A percentile compares a stretch with the other conserved stretches of the same genome.
Conservation (phyloP, 2,329 filamentous ascomycete genomes). For the Hirsutella rhossiliensis region DNA sequence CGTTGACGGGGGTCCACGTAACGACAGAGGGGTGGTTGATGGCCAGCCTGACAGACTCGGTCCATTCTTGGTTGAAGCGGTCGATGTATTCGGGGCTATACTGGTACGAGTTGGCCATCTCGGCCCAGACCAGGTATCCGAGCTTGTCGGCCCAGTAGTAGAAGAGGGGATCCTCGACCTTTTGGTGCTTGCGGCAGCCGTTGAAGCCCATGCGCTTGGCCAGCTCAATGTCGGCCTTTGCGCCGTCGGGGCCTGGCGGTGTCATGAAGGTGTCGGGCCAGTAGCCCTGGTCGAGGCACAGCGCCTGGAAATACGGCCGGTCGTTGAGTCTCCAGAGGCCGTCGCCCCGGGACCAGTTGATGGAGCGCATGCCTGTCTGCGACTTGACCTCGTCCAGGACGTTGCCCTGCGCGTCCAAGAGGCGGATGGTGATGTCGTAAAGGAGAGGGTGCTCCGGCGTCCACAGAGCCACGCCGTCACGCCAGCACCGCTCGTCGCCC, state of each 20-base stretch:
- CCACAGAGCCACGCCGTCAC: slow-evolving; percentile 47
- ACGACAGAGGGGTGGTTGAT: slow-evolving; percentile 54
- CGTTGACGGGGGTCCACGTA: slow-evolving; percentile 55
- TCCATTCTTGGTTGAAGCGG: slow-evolving; percentile 53
- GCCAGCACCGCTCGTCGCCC: slow-evolving; percentile 30
- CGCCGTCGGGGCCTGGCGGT: slow-evolving; percentile 32
- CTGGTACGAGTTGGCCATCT: slow-evolving; percentile 53
- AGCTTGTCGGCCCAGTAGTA: slow-evolving; percentile 49
- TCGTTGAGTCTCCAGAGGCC: slow-evolving; percentile 47
- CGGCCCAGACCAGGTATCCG: slow-evolving; percentile 51
- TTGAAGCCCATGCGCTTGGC: slow-evolving; percentile 52
- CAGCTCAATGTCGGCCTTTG: slow-evolving; percentile 41
- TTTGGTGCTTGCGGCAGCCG: slow-evolving; percentile 53
- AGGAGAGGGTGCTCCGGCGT: slow-evolving; percentile 45
- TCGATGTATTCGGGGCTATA: slow-evolving; percentile 46
- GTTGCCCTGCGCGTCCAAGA: slow-evolving; percentile 28
- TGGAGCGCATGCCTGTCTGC: slow-evolving; percentile 46
- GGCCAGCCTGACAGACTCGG: slow-evolving; percentile 47
- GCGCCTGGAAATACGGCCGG: slow-evolving; percentile 46
- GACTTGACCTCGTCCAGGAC: slow-evolving; percentile 46
- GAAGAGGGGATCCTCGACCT: slow-evolving; percentile 49
- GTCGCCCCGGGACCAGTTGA: slow-evolving; percentile 46
- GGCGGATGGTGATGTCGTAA: slow-evolving; percentile 40
- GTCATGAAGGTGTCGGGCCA: slow-evolving; percentile 51
- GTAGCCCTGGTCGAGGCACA: slow-evolving; percentile 51